phyloP scores from a whole-genome alignment of 2,329 filamentous ascomycete genomes.

The Claviceps purpurea region DNA sequence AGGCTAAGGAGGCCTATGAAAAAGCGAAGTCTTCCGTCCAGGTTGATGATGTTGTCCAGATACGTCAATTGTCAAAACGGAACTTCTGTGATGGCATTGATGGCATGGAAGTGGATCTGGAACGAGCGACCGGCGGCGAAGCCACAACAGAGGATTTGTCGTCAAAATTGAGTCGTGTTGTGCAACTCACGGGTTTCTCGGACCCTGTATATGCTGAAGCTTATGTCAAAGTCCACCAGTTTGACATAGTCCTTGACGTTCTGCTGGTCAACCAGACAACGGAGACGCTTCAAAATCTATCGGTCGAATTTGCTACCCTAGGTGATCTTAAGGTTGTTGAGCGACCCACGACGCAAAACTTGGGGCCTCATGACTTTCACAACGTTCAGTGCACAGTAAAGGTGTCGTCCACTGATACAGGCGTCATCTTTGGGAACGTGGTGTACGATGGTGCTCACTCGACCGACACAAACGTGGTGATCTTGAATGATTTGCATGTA shows the following conservation, averaged over 20 bases:
- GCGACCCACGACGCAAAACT: constrained; percentile 87
- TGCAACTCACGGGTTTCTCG: constrained; percentile 95
- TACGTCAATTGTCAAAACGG: constrained; percentile 88
- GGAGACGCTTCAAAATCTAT: constrained; percentile 91
- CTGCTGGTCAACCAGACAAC: constrained; percentile 94
- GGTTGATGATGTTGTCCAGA: constrained; percentile 87
- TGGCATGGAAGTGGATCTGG: constrained; percentile 78
- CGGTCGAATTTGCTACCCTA: constrained; percentile 95
- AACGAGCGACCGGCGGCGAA: constrained; percentile 88
- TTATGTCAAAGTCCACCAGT: constrained; percentile 97
- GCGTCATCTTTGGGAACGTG: constrained; percentile 97
- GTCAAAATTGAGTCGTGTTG: constrained; percentile 89
- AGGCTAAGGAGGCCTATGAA: constrained; percentile 83
- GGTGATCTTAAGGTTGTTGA: constrained; percentile 97
- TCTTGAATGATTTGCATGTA: constrained; percentile 93
- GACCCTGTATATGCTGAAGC: constrained; percentile 98
- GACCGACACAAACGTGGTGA: constrained; percentile 91
- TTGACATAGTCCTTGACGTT: constrained; percentile 94
- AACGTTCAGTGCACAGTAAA: constrained; percentile 99
- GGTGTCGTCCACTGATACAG: constrained; percentile 93
- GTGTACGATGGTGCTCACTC: constrained; percentile 90
- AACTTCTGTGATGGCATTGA: constrained; percentile 69
- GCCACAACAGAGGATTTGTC: constrained; percentile 69
- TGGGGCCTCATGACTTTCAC: constrained; percentile 90
- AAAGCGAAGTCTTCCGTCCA: constrained; percentile 90